phyloP scores from a whole-genome alignment of 2,329 filamentous ascomycete genomes.

The Malbranchea cinnamomea region DNA sequence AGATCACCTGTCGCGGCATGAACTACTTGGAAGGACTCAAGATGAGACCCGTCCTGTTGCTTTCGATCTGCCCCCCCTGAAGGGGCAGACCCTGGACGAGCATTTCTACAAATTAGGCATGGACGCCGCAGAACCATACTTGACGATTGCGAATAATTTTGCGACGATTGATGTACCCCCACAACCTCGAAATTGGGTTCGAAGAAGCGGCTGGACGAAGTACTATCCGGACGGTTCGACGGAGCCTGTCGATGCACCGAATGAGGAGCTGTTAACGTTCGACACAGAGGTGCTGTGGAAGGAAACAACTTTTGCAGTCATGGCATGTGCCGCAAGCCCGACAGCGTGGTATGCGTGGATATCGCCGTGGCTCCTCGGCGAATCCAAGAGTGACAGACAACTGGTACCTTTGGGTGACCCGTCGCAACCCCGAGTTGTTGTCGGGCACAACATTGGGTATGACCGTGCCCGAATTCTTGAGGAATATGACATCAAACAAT shows the following conservation, averaged over 20 bases:
- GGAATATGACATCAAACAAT: slow-evolving; percentile 74
- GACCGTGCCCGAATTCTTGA: slow-evolving; percentile 78
- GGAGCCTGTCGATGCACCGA: slow-evolving; percentile 60
- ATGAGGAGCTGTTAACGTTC: slow-evolving; percentile 74
- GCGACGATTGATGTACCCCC: slow-evolving; percentile 43
- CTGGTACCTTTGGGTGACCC: slow-evolving; percentile 77
- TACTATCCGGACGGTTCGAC: slow-evolving; percentile 60
- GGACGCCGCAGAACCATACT: slow-evolving; percentile 74
- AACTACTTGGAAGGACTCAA: slow-evolving; percentile 78
- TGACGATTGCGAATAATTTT: slow-evolving; percentile 61
- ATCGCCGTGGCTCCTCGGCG: slow-evolving; percentile 82
- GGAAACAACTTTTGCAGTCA: slow-evolving; percentile 79
- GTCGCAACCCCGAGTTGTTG: slow-evolving; percentile 55
- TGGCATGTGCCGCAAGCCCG: slow-evolving; percentile 85
- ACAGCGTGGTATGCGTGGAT: slow-evolving; percentile 96
- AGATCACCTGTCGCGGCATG: slow-evolving; percentile 71
- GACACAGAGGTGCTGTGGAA: slow-evolving; percentile 98
- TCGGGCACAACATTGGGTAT: slow-evolving; percentile 93
- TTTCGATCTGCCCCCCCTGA: slow-evolving; percentile 69
- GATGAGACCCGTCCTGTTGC: slow-evolving; percentile 60
- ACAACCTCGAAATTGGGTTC: slow-evolving; percentile 59
- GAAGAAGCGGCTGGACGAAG: slow-evolving; percentile 81
- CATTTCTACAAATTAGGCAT: slow-evolving; percentile 82
- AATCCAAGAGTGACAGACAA: slow-evolving; percentile 62
- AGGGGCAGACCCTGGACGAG: slow-evolving; percentile 73